Percentiles rank a stretch among this genome's conserved stretches.
Conservation (phyloP, 352 stramenopile species). For the Phytopythium mirpurense region DNA sequence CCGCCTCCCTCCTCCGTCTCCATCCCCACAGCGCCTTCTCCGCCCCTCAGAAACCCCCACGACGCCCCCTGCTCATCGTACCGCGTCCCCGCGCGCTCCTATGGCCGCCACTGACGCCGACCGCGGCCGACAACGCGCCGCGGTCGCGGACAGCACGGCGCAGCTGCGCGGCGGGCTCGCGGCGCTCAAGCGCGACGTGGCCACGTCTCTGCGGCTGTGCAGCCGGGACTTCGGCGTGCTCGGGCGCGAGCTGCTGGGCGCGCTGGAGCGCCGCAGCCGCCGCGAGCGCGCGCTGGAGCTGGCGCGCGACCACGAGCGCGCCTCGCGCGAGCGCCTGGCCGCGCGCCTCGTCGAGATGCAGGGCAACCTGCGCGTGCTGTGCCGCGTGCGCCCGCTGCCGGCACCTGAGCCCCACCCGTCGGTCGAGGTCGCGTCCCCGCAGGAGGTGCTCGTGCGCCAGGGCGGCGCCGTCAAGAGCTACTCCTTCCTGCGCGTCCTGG, state of each 20-base stretch:
- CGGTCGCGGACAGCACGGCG: constrained; percentile 7
- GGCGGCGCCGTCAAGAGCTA: constrained; percentile 65
- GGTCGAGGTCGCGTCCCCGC: constrained; percentile 23
- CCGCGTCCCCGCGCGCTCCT: no score
- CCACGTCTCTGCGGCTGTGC: constrained; percentile 62
- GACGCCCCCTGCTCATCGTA: no score
- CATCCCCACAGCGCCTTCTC: no score
- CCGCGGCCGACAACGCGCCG: no score
- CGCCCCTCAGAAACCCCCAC: no score
- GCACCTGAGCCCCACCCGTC: constrained; percentile 14
- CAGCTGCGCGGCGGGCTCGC: constrained; percentile 38
- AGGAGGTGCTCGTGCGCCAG: constrained; percentile 34
- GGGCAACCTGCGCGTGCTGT: constrained; percentile 73
- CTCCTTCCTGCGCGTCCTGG: constrained; percentile 84
- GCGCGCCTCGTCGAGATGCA: constrained; percentile 40
- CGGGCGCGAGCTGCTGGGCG: constrained; percentile 48
- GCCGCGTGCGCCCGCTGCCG: constrained; percentile 57
- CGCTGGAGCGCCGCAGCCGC: constrained; percentile 27
- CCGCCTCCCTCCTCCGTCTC: no score
- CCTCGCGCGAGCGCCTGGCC: constrained; percentile 33
- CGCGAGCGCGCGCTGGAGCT: constrained; percentile 28
- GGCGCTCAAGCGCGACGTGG: constrained; percentile 58
- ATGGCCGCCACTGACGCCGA: no score
- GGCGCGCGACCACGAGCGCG: constrained; percentile 51
- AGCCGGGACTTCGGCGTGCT: constrained; percentile 66